These are phyloP conservation scores for Hanseniaspora gamundiae DNA, from an alignment of 1,139 yeast genomes.

Conservation along the genomic window DNA sequence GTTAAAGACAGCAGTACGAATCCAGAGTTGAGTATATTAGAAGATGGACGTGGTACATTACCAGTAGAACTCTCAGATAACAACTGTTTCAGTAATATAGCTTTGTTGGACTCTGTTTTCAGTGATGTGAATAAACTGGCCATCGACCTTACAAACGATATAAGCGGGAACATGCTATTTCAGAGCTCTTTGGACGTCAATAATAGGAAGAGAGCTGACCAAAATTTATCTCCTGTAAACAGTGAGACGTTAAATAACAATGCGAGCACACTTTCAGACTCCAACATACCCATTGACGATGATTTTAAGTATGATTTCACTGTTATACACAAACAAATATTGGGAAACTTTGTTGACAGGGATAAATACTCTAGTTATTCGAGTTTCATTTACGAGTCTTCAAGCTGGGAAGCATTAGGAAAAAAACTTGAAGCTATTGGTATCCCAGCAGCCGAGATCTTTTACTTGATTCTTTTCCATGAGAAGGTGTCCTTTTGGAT, in stretches of 20 bases:
- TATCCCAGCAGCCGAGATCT: constrained; percentile 20
- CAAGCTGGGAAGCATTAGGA: constrained; percentile 1
- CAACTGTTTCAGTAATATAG: neutral
- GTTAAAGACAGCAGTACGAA: too few species aligned
- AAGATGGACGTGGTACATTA: too few species aligned
- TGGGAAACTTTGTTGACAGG: neutral
- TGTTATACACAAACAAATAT: constrained; percentile 2
- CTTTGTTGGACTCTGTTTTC: neutral
- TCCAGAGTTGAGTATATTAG: too few species aligned
- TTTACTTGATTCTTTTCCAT: constrained; percentile 27
- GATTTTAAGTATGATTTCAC: constrained; percentile 3
- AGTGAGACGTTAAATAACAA: neutral
- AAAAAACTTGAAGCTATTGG: constrained; percentile 18
- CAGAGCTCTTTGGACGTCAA: neutral
- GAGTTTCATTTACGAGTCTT: neutral
- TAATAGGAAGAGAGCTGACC: neutral
- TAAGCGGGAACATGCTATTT: neutral
- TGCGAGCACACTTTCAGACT: neutral
- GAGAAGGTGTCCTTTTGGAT: constrained; percentile 30
- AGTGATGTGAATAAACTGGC: neutral
- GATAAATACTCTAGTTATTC: neutral
- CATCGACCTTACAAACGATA: neutral
- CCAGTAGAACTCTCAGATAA: neutral
- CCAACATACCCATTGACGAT: neutral
- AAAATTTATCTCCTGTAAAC: neutral